Evolutionary conservation across 179 eudicot species (phyloP), one percentile per base, ranked within the genome.

Genomic region (Beta lomatogona): DNA sequence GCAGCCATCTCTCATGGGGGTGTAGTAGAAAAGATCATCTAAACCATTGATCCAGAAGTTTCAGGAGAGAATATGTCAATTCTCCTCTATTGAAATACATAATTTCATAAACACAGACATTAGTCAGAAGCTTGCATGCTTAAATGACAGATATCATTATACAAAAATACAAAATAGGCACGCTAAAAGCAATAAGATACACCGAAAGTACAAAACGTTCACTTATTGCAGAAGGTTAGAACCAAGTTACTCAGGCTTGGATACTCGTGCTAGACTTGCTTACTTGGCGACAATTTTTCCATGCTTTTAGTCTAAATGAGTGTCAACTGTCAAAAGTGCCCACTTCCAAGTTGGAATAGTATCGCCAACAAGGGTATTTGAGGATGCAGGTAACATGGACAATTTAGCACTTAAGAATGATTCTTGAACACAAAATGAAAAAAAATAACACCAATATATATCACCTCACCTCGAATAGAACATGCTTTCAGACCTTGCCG

Each of bases 401-500:
- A 36, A 36, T 36, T 36, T 36, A 36, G 2, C 41, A 36, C 41
- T 41, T 11, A 6, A 45, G 52, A 12, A 19, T 6, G 28, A 75
- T 10, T 9, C 53, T 60, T 68, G 60, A 21, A 61, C 18, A 73
- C 53, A 63, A 8, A 41, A 25, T 21, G 21, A 10, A 31, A 10
- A 25, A 71, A 73, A 78, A 44, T 12, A 13, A 5, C 22, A 46
- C 18, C 55, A 57, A 76, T 71, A 65, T 22, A 4, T 18, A 41
- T 50, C 58, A 81, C 25, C 79, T 86, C 79, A 94, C 92, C 96
- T 89, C 64, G 76, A 79, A 88, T 87, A 91, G 50, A 85, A 87
- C 90, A 89, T 85, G 88, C 77, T 87, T 66, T 92, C 99, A 28
- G 95, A 92, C 81, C 93, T 90, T 55, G 92, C 90, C 9, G 99